Conservation (phyloP, 148 eudicot species). For the Dianthus caryophyllus region DNA sequence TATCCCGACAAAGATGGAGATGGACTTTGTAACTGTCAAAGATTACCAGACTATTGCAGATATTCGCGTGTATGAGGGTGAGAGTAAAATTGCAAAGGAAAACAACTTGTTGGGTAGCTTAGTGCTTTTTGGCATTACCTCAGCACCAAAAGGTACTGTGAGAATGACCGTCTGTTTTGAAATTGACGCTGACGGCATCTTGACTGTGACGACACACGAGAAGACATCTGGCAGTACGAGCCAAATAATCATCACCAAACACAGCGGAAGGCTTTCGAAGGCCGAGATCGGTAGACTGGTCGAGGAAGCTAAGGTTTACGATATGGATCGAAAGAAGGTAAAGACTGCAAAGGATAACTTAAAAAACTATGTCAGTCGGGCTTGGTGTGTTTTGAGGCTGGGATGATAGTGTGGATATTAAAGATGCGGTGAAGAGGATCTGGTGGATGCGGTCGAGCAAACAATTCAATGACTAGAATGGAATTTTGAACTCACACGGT, state of each 20-base stretch:
- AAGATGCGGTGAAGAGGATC: not conserved
- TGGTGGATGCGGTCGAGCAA: not conserved
- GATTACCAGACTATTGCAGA: not conserved
- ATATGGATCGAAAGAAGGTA: not conserved
- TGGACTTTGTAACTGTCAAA: not conserved
- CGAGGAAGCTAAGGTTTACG: constrained; percentile 1
- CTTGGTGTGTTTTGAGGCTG: not conserved
- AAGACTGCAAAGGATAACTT: not conserved
- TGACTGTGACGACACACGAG: not conserved
- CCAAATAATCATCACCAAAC: not conserved
- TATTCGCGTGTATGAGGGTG: not conserved
- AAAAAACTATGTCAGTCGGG: not conserved
- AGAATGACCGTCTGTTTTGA: not conserved
- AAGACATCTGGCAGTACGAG: not conserved
- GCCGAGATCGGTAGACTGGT: not conserved
- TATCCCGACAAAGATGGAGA: not conserved
- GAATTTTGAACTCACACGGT: not conserved
- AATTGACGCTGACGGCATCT: constrained; percentile 10
- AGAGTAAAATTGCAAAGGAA: constrained; percentile 1
- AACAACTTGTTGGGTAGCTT: constrained; percentile 13
- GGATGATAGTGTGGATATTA: not conserved
- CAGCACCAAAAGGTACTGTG: not conserved
- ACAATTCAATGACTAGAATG: not conserved
- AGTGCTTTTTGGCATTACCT: not conserved
- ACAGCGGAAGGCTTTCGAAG: not conserved